These are phyloP conservation scores for Rossbeevera mucosa DNA, from an alignment of 768 basidiomycete genomes.

Conservation along the genomic window DNA sequence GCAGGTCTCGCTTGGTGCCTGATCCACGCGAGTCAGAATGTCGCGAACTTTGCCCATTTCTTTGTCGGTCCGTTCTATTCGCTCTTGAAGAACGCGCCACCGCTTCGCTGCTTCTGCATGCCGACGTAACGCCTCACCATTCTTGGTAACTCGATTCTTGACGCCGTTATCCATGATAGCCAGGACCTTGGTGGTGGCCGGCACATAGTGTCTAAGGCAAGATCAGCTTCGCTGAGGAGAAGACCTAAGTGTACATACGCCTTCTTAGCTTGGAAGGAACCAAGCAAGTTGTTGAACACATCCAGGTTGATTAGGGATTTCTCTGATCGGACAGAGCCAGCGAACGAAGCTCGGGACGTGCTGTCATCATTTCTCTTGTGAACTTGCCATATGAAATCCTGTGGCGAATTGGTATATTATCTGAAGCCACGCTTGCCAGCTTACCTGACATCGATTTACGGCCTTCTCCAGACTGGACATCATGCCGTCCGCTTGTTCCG, in stretches of 20 bases:
- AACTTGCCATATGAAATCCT: constrained; percentile 88
- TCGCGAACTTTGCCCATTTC: constrained; percentile 76
- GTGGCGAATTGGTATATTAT: constrained; percentile 6
- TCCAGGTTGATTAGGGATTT: constrained; percentile 54
- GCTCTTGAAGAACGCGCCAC: constrained; percentile 76
- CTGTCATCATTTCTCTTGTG: constrained; percentile 54
- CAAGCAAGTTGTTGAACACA: constrained; percentile 59
- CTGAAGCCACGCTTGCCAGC: constrained; percentile 18
- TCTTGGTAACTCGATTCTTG: constrained; percentile 89
- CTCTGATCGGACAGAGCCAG: constrained; percentile 45
- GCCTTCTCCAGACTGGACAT: constrained; percentile 95
- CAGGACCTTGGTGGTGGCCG: constrained; percentile 87
- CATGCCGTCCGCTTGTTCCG: constrained; percentile 96
- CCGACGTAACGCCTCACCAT: constrained; percentile 88
- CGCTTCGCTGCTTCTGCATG: constrained; percentile 86
- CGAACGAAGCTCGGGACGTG: constrained; percentile 38
- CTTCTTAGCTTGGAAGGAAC: constrained; percentile 85
- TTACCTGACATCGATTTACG: constrained; percentile 81
- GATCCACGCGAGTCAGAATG: constrained; percentile 46
- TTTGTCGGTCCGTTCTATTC: constrained; percentile 72
- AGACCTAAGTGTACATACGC: constrained; percentile 47
- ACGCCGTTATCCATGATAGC: constrained; percentile 94
- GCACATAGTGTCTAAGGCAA: constrained; percentile 78
- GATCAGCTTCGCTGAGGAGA: constrained; percentile 10
- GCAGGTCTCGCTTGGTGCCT: constrained; percentile 60